These are phyloP conservation scores for Solanum chaucha DNA, from an alignment of 257 asterid species.

Conservation along the genomic window DNA sequence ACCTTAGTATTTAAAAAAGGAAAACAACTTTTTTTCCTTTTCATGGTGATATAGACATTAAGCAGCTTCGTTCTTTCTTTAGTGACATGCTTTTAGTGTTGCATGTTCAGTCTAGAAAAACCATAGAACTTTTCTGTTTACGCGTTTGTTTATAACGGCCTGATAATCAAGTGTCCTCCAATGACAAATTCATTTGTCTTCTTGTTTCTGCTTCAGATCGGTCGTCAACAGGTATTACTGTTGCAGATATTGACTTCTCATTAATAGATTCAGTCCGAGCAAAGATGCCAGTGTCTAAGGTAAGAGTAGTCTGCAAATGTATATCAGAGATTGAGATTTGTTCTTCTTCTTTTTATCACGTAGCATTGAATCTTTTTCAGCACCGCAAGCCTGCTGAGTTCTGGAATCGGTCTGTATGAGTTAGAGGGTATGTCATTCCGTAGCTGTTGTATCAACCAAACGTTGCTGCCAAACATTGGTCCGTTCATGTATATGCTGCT, in stretches of 20 bases:
- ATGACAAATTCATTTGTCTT: background rate
- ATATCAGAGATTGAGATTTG: background rate
- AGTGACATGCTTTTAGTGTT: background rate
- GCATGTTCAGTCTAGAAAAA: background rate
- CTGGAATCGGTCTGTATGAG: slow-evolving; percentile 41
- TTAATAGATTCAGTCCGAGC: slow-evolving; percentile 56
- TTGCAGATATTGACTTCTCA: slow-evolving; percentile 79
- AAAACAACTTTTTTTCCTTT: background rate
- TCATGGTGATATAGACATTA: background rate
- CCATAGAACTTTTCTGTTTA: background rate
- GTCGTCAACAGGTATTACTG: slow-evolving; percentile 64
- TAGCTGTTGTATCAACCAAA: background rate
- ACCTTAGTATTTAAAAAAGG: background rate
- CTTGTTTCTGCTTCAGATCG: slow-evolving; percentile 37
- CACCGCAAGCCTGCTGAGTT: slow-evolving; percentile 69
- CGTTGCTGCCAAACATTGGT: background rate
- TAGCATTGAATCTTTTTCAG: slow-evolving; percentile 16
- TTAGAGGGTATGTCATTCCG: background rate
- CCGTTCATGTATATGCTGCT: background rate
- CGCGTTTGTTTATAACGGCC: background rate
- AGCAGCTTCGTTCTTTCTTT: background rate
- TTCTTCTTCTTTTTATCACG: background rate
- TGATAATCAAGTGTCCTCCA: background rate
- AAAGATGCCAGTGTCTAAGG: slow-evolving; percentile 72
- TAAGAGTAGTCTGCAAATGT: background rate